Evolutionary conservation across 345 rosid species (phyloP).

Genomic region (Linum lewisii): DNA sequence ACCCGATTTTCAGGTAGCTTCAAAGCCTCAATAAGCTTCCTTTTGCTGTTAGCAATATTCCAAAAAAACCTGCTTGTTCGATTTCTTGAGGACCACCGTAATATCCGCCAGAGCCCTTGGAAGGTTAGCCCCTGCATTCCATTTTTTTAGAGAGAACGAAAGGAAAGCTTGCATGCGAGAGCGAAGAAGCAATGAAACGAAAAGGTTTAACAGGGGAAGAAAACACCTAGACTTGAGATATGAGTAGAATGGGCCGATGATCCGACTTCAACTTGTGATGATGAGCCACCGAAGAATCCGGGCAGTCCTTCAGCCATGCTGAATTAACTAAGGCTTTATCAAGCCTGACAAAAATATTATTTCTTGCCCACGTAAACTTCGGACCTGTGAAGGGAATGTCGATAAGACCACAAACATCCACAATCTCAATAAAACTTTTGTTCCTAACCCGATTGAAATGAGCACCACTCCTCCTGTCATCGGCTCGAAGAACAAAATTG

Average conservation of each 20-base stretch:
- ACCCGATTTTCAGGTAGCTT: not conserved
- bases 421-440: too few species aligned
- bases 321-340: not conserved
- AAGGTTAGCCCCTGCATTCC: not conserved
- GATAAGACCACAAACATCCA: not conserved
- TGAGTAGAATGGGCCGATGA: not conserved
- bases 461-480: not conserved
- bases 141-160: not conserved
- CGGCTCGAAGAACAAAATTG: not conserved
- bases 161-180: not conserved
- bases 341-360: not conserved
- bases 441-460: not conserved
- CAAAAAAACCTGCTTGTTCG: not conserved
- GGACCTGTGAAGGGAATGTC: not conserved
- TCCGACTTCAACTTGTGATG: not conserved
- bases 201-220: too few species aligned
- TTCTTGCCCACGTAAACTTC: too few species aligned
- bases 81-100: not conserved
- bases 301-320: not conserved
- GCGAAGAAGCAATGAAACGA: not conserved
- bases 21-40: too few species aligned
- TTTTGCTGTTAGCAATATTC: not conserved
- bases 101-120: not conserved
- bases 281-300: not conserved
- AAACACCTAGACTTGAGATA: not conserved